A percentile compares a stretch with the other conserved stretches of the same genome.
phyloP scores from a whole-genome alignment of 2,329 filamentous ascomycete genomes.

The Aphanoascus verrucosus region DNA sequence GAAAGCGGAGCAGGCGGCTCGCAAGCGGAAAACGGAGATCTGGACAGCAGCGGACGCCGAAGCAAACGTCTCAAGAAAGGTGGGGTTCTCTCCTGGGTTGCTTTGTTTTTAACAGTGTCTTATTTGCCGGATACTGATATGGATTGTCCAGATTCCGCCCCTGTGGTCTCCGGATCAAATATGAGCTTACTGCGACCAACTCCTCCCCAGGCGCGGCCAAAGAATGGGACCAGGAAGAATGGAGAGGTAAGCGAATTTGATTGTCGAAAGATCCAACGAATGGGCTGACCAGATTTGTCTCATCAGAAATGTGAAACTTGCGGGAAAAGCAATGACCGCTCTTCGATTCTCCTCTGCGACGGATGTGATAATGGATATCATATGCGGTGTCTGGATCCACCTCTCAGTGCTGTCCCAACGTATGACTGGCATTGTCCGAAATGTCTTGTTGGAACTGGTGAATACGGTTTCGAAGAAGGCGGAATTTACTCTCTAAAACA shows the following conservation, averaged over 20 bases:
- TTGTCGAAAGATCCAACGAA: not conserved
- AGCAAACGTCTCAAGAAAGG: slow-evolving; percentile 91
- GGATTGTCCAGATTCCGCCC: slow-evolving; percentile 39
- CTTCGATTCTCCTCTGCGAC: slow-evolving; percentile 69
- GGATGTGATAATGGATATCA: slow-evolving; percentile 87
- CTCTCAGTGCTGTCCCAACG: slow-evolving; percentile 63
- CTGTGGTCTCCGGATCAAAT: slow-evolving; percentile 88
- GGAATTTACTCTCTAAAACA: slow-evolving; percentile 89
- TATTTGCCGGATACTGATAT: slow-evolving; percentile 16
- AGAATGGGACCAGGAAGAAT: slow-evolving; percentile 46
- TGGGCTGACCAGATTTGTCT: slow-evolving; percentile 21
- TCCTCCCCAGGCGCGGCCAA: slow-evolving; percentile 47
- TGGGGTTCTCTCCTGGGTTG: slow-evolving; percentile 22
- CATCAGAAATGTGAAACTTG: slow-evolving; percentile 73
- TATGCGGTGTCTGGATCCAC: slow-evolving; percentile 77
- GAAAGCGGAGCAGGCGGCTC: slow-evolving; percentile 37
- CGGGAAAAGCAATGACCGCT: slow-evolving; percentile 62
- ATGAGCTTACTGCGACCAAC: slow-evolving; percentile 89
- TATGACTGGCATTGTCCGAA: slow-evolving; percentile 92
- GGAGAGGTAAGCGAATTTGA: slow-evolving; percentile 43
- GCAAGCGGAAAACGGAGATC: slow-evolving; percentile 41
- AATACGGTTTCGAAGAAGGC: slow-evolving; percentile 95
- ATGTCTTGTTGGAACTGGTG: slow-evolving; percentile 88
- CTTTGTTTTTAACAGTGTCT: not conserved
- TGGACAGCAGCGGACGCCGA: slow-evolving; percentile 58